Percentiles rank a stretch among this genome's conserved stretches.
Conservation (phyloP, 306 rosid genomes). For the Vicia sativa region DNA sequence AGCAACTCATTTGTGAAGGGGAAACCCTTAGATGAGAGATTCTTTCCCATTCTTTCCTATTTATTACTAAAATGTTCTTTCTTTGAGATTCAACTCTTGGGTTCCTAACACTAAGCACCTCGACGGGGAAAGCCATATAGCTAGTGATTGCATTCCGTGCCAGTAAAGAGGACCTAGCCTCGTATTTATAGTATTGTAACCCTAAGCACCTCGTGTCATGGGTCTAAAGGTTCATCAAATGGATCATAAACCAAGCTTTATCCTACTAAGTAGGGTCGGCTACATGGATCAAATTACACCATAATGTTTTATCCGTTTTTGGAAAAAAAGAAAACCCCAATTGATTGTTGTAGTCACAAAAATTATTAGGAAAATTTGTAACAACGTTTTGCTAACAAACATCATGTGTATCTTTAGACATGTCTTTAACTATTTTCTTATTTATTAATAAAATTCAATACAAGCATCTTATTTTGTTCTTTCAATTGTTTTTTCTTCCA, state of each 20-base stretch:
- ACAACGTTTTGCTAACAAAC: background rate
- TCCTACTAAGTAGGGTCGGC: no score
- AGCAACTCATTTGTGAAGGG: background rate
- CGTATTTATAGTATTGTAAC: background rate
- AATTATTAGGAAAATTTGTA: background rate
- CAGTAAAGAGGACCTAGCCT: background rate
- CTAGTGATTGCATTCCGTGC: background rate
- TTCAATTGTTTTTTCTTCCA: conserved; percentile 45
- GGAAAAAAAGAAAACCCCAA: background rate
- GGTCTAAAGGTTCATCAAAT: background rate
- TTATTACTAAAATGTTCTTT: background rate
- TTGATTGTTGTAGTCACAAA: background rate
- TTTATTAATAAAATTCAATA: conserved; percentile 10
- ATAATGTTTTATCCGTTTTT: background rate
- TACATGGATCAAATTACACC: no score
- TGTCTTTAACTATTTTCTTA: conserved; percentile 17
- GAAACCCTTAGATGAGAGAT: no score
- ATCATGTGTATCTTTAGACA: conserved; percentile 4
- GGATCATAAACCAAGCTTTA: background rate
- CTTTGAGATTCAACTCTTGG: background rate
- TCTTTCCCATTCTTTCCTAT: background rate
- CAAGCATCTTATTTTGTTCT: conserved; percentile 27
- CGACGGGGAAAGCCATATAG: background rate
- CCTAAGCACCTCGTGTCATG: background rate
- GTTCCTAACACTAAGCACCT: background rate